Evolutionary conservation across 768 basidiomycete species (phyloP), one percentile per base, ranked within the genome.

Genomic region (Polyporus arcularius): DNA sequence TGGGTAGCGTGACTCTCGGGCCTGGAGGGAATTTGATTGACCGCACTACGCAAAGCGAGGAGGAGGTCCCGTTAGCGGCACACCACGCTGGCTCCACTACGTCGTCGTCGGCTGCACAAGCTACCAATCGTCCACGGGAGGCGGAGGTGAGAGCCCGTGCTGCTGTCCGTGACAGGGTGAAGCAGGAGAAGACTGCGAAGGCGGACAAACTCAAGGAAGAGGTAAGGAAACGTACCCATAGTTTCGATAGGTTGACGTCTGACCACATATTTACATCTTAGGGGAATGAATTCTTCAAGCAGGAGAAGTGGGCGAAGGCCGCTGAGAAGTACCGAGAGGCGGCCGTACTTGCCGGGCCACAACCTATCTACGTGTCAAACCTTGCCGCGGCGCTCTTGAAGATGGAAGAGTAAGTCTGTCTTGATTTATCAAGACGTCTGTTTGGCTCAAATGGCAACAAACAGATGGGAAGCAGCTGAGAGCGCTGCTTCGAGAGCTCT

Each of bases 241-340:
- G 0, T 4, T 26, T 26, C 21, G 32, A 10, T 12, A 2, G 32
- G 28, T 4, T 14, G 51, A 14, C 5, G 11, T 32, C 35, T 35
- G 7, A 35, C 11, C 35, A 15, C 55, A 26, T 47, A 10, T 15
- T 8, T n/a, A n/a, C 52, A 14, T 12, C 26, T 7, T 53, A 83
- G 81, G 82, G 83, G 8, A 82, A 82, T 47, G 55, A 63, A 11
- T 68, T 74, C 12, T 83, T 80, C 74, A 75, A 71, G 41, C 53
- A 67, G 4, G 76, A 73, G 2, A 60, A 77, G 49, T 80, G 73
- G 65, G 63, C 59, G 1, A 72, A 75, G 10, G 79, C 81, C 0
- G 71, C 79, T 3, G 70, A 73, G 0, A 72, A 72, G 50, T 84
- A 83, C 64, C 73, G 74, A 31, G 68, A 63, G 1, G 82, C 82